Base-by-base conservation (phyloP, 192 early-diverging fungal genomes). In the Blastocladiella britannica region DNA sequence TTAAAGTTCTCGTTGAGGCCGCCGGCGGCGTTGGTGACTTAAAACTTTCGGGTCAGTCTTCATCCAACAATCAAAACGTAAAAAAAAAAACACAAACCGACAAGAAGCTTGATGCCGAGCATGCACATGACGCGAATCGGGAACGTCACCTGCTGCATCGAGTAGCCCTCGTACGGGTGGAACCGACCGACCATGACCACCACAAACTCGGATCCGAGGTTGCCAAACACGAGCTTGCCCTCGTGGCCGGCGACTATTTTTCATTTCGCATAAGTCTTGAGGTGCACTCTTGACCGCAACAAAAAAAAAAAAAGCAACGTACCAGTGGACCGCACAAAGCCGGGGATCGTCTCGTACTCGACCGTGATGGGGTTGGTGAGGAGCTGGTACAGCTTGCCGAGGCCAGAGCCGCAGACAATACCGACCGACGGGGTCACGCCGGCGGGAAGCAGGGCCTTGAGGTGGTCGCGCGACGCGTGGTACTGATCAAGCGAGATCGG, bases 121-220 rank as follows among this genome's bases (percentile, higher is more conserved):
- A 89, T 74, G 30, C 78, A 66, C 72, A 95, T 82, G 25, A 95
- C 79, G 29, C 91, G 83, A 24, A 95, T 72, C 22, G 91, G 88
- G 29, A 88, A 83, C 7, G 86, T 87, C 18, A 82, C 81, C 51
- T 86, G 78, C 55, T 80, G 70, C 55, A 87, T 70, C 15, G 79
- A 74, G 63, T 88, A 83, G 12, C 91, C 91, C 65, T 93, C 91
- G 64, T 93, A 93, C 52, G 75, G 81, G 64, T 93, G 91, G 72
- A 81, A 86, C 25, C 91, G 72, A n/a, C 91, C 91, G 8, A 87
- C 84, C 73, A 91, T 85, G 66, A 80, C 85, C 29, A 91, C 83
- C 4, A 78, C 78, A 26, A 79, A 76, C 23, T 70, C 76, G 43
- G 79, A 75, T 30, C 80, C 73, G 52, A 94, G 70, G 52, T 80